phyloP scores from a whole-genome alignment of 805 yeast genomes.

The Priceomyces carsonii region DNA sequence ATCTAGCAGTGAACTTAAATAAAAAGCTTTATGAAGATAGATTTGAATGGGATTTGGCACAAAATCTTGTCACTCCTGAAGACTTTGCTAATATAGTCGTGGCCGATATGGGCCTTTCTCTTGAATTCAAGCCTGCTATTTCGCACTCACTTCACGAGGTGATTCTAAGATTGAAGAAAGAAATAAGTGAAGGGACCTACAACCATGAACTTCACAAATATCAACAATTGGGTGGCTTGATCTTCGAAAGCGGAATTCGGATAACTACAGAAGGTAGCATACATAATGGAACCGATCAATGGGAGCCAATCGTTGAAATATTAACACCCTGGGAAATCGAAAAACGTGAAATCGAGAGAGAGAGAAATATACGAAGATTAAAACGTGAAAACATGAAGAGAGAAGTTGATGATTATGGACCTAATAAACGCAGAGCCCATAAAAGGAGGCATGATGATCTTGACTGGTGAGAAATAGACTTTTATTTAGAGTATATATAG shows the following conservation, averaged over 20 bases:
- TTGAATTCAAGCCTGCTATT: constrained; percentile 89
- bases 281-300: constrained; percentile 74
- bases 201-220: constrained; percentile 44
- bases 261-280: constrained; percentile 61
- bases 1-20: constrained; percentile 78
- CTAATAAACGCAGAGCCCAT: constrained; percentile 38
- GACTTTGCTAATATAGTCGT: constrained; percentile 80
- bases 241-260: constrained; percentile 44
- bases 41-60: constrained; percentile 86
- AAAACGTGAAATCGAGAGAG: constrained; percentile 91
- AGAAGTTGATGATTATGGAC: constrained; percentile 39
- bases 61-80: constrained; percentile 68
- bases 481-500: too few species aligned
- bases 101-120: constrained; percentile 75
- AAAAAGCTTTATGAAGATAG: constrained; percentile 86
- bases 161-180: constrained; percentile 73
- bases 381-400: constrained; percentile 86
- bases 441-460: constrained; percentile 57
- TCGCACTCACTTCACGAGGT: constrained; percentile 85
- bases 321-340: constrained; percentile 92
- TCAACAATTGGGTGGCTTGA: constrained; percentile 42
- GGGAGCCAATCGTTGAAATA: constrained; percentile 88
- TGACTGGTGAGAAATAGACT: constrained; percentile 27
- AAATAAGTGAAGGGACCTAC: constrained; percentile 63
- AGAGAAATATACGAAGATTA: constrained; percentile 84